Evolutionary conservation across 108 stramenopile genomes (phyloP).

Genomic region (Chaetoceros muelleri): DNA sequence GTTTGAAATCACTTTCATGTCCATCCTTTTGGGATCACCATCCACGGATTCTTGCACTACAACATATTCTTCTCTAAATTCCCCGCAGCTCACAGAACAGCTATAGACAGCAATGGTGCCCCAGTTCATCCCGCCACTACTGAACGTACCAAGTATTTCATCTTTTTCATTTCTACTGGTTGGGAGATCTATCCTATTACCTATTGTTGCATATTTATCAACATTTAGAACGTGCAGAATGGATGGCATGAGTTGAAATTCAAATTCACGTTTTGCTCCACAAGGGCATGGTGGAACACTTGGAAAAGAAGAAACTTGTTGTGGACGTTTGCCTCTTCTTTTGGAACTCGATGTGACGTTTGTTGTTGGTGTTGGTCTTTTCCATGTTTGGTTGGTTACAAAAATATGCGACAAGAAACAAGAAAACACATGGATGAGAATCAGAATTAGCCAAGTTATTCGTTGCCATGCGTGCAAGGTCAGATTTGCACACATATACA

Average conservation of each 20-base stretch:
- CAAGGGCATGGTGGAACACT: conserved; percentile 30
- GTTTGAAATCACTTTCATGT: neutral
- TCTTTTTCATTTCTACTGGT: conserved; percentile 4
- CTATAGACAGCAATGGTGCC: conserved; percentile 70
- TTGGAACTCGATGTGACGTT: too few species aligned
- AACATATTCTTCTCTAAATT: conserved; percentile 33
- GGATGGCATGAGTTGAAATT: conserved; percentile 63
- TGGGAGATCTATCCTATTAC: neutral
- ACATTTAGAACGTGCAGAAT: conserved; percentile 64
- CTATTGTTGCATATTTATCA: conserved; percentile 23
- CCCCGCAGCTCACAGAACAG: conserved; percentile 40
- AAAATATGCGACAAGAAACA: neutral
- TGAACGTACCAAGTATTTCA: conserved; percentile 15
- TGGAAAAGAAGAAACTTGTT: conserved; percentile 10
- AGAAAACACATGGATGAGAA: neutral
- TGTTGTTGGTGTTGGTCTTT: neutral
- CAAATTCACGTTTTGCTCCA: conserved; percentile 43
- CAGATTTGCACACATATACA: too few species aligned
- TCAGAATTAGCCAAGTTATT: too few species aligned
- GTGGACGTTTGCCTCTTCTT: neutral
- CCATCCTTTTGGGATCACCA: conserved; percentile 5
- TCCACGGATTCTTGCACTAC: conserved; percentile 51
- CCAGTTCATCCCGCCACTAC: conserved; percentile 66
- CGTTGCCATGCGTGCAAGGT: too few species aligned
- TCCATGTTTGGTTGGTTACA: neutral